phyloP scores from a whole-genome alignment of 257 asterid genomes.

The Capsicum chinense region DNA sequence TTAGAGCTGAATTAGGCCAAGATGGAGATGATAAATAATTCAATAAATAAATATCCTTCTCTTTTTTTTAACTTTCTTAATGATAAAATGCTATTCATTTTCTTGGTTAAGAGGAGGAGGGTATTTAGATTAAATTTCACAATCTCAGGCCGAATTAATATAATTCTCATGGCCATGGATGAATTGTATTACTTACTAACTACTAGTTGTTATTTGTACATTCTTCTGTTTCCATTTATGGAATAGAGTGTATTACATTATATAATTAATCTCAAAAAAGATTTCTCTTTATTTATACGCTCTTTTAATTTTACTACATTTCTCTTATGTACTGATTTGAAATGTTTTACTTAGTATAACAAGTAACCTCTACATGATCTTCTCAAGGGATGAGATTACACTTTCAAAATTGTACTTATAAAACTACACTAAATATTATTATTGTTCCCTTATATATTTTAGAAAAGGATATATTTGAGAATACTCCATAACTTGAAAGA shows the following conservation, averaged over 20 bases:
- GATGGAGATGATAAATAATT: conserved; percentile 21
- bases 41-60: not conserved
- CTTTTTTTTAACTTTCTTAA: not conserved
- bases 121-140: not conserved
- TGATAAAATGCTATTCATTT: not conserved
- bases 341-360: not conserved
- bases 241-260: not conserved
- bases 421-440: too few species aligned
- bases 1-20: conserved; percentile 30
- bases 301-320: not conserved
- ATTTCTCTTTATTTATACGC: not conserved
- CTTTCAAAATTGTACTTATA: too few species aligned
- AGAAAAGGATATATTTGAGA: too few species aligned
- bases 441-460: too few species aligned
- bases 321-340: not conserved
- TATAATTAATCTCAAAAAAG: not conserved
- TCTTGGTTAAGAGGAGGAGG: not conserved
- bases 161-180: not conserved
- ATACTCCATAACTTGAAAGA: too few species aligned
- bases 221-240: not conserved
- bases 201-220: not conserved
- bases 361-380: not conserved
- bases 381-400: too few species aligned
- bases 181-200: not conserved
- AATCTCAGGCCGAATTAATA: conserved; percentile 8